A percentile compares a stretch with the other conserved stretches of the same genome.
Evolutionary conservation across 2,329 filamentous ascomycete genomes (phyloP).

Genomic region (Celoporthe dispersa): DNA sequence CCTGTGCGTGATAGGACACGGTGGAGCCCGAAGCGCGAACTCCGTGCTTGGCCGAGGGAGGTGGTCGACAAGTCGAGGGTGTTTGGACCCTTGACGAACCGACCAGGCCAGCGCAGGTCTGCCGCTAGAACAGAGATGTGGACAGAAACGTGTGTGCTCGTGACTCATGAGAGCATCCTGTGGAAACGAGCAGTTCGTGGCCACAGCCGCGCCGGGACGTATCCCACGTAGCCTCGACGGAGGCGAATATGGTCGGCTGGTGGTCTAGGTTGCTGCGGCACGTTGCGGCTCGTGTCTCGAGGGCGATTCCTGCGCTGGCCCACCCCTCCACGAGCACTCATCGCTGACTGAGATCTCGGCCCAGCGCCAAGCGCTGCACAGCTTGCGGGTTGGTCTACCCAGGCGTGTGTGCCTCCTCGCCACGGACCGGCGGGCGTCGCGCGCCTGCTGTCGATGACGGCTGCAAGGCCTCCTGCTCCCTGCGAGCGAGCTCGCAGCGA

Average conservation of each 20-base stretch:
- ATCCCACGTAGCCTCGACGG: neutral
- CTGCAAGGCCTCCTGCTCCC: neutral
- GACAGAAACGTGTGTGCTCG: neutral
- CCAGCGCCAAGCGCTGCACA: neutral
- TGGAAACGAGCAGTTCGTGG: neutral
- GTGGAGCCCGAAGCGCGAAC: neutral
- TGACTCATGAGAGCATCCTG: neutral
- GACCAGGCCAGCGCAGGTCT: neutral
- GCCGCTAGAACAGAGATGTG: neutral
- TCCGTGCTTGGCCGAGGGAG: neutral
- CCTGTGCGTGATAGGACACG: neutral
- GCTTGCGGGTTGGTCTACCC: neutral
- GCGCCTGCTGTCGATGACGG: neutral
- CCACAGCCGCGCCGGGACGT: neutral
- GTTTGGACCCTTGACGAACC: neutral
- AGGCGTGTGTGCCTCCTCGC: neutral
- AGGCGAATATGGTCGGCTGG: neutral
- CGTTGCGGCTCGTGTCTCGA: conserved; percentile 4
- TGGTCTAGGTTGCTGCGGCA: neutral
- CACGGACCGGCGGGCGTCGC: neutral
- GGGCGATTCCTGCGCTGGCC: neutral
- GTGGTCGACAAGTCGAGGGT: neutral
- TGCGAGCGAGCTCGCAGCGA: neutral
- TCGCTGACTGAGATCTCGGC: neutral
- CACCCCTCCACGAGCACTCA: neutral